These are phyloP conservation scores for Angomonas deanei DNA, from an alignment of 208 protist species.

Conservation along the genomic window DNA sequence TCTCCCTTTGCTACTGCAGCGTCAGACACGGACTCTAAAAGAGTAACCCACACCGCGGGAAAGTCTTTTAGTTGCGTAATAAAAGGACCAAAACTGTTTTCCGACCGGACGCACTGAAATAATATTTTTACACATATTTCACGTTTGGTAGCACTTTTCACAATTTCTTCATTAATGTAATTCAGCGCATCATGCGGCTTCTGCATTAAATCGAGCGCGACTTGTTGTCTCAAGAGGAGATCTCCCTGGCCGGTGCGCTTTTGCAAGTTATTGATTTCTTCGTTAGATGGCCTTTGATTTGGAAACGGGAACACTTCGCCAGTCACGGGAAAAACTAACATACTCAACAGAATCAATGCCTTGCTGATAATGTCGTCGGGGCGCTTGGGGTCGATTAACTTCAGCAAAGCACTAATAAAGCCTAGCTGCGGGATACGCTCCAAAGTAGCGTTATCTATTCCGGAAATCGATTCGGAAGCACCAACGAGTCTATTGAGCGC, in stretches of 20 bases:
- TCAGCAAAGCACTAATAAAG: conserved; percentile 28
- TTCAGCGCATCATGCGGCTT: conserved; percentile 62
- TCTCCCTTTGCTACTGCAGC: conserved; percentile 27
- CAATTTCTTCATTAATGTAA: conserved; percentile 63
- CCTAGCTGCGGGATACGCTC: conserved; percentile 13
- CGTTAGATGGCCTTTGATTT: conserved; percentile 41
- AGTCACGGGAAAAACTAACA: conserved; percentile 66
- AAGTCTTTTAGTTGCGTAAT: conserved; percentile 68
- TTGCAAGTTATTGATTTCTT: conserved; percentile 26
- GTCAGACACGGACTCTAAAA: conserved; percentile 68
- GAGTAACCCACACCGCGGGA: conserved; percentile 60
- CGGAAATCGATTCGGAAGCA: conserved; percentile 9
- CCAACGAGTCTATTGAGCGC: conserved; percentile 10
- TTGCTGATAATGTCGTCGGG: conserved; percentile 22
- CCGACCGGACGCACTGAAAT: conserved; percentile 78
- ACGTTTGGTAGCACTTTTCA: conserved; percentile 24
- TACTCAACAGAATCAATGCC: conserved; percentile 41
- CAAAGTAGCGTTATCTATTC: background rate
- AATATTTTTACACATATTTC: conserved; percentile 75
- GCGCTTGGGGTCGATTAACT: conserved; percentile 28
- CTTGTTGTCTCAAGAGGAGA: conserved; percentile 65
- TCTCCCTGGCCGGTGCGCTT: conserved; percentile 40
- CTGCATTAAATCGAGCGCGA: conserved; percentile 65
- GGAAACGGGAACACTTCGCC: conserved; percentile 70
- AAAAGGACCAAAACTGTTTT: conserved; percentile 74